phyloP scores from a whole-genome alignment of 306 rosid species.

The Boehmeria nivea region DNA sequence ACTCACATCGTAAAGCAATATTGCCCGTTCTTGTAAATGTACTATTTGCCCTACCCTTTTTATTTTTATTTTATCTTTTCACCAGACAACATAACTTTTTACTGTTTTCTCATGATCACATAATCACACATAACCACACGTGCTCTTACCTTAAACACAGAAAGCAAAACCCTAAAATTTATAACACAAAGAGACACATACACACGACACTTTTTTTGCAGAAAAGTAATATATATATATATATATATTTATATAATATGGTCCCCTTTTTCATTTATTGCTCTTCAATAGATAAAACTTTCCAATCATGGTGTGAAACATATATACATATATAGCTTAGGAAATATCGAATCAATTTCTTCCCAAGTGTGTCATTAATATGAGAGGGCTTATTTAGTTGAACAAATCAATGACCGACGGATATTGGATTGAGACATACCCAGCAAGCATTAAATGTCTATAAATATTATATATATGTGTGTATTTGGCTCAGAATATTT shows the following conservation, averaged over 20 bases:
- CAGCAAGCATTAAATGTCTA: neutral
- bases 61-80: too few species aligned
- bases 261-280: slow-evolving; percentile 16
- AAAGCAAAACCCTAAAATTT: too few species aligned
- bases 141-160: too few species aligned
- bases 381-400: slow-evolving; percentile 5
- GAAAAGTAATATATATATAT: too few species aligned
- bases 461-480: neutral
- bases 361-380: slow-evolving; percentile 16
- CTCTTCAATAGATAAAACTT: slow-evolving; percentile 4
- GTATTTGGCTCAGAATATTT: neutral
- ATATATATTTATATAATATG: neutral
- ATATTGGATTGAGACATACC: slow-evolving; percentile 1
- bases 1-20: too few species aligned
- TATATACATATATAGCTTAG: neutral
- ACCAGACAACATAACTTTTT: too few species aligned
- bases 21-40: too few species aligned
- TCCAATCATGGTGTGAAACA: slow-evolving; percentile 11
- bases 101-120: too few species aligned
- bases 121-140: too few species aligned
- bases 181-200: too few species aligned
- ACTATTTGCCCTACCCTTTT: too few species aligned
- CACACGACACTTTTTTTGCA: too few species aligned
- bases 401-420: neutral
- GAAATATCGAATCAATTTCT: slow-evolving; percentile 5